Evolutionary conservation across 345 rosid genomes (phyloP).

Genomic region (Firmiana major): DNA sequence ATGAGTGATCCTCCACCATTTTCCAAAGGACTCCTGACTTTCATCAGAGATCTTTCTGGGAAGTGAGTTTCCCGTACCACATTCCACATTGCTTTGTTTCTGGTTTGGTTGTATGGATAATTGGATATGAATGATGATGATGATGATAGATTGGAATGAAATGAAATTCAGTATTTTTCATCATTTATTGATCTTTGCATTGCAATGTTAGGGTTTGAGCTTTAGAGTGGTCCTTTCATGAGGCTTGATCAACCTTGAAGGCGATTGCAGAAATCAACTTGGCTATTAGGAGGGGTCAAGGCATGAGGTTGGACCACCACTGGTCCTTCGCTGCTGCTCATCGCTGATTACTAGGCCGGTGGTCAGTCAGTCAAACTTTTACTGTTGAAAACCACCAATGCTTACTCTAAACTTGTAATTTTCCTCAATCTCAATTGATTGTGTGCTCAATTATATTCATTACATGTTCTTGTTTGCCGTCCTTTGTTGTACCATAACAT

Average conservation of each 20-base stretch:
- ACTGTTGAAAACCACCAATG: neutral
- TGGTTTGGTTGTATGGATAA: neutral
- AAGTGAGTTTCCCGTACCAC: slow-evolving; percentile 6
- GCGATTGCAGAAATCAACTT: neutral
- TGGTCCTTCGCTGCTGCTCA: neutral
- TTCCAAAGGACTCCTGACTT: neutral
- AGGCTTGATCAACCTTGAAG: neutral
- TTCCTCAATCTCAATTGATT: neutral
- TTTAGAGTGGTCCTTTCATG: neutral
- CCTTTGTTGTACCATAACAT: too few species aligned
- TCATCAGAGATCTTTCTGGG: neutral
- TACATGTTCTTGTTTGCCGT: too few species aligned
- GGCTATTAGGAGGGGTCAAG: neutral
- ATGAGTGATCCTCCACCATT: too few species aligned
- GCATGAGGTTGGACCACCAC: slow-evolving; percentile 1
- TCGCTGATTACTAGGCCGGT: neutral
- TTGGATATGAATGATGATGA: neutral
- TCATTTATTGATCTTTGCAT: neutral
- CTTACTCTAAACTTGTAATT: neutral
- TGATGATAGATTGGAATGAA: too few species aligned
- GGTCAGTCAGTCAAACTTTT: slow-evolving; percentile 2
- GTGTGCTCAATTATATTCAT: too few species aligned
- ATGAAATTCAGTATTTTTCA: neutral
- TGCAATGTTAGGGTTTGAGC: neutral
- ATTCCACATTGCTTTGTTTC: neutral